A percentile compares a stretch with the other conserved stretches of the same genome.
Conservation (phyloP, 2,329 filamentous ascomycete species). For the Botrytis fragariae region DNA sequence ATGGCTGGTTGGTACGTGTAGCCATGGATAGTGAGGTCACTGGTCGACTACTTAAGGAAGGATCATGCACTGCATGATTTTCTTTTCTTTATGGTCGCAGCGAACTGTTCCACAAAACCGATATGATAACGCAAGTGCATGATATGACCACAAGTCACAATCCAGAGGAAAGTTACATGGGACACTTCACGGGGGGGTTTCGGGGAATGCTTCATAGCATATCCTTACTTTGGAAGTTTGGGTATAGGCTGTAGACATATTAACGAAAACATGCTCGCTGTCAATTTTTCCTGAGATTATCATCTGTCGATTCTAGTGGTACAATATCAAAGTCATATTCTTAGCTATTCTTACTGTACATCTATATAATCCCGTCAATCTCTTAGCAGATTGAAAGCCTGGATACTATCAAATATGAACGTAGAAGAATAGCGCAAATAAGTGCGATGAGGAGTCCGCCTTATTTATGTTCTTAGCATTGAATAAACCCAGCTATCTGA, state of each 20-base stretch:
- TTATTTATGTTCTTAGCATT: neutral
- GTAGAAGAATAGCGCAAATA: neutral
- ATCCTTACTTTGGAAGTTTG: neutral
- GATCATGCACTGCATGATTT: neutral
- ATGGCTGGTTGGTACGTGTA: neutral
- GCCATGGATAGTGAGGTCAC: neutral
- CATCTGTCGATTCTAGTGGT: neutral
- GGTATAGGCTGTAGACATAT: neutral
- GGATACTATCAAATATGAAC: neutral
- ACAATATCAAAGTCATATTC: accelerated
- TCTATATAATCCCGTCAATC: neutral
- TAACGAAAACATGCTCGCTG: neutral
- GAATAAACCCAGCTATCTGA: neutral
- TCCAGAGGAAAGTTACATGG: neutral
- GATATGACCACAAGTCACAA: neutral
- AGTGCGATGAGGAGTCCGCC: accelerated
- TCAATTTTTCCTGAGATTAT: accelerated
- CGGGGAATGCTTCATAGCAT: neutral
- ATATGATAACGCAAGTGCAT: neutral
- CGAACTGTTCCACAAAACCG: neutral
- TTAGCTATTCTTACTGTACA: neutral
- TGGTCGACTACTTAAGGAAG: neutral
- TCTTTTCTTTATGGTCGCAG: neutral
- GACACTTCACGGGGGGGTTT: neutral
- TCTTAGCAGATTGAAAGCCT: neutral